phyloP scores from a whole-genome alignment of 768 basidiomycete genomes.

The Tulasnella calospora region DNA sequence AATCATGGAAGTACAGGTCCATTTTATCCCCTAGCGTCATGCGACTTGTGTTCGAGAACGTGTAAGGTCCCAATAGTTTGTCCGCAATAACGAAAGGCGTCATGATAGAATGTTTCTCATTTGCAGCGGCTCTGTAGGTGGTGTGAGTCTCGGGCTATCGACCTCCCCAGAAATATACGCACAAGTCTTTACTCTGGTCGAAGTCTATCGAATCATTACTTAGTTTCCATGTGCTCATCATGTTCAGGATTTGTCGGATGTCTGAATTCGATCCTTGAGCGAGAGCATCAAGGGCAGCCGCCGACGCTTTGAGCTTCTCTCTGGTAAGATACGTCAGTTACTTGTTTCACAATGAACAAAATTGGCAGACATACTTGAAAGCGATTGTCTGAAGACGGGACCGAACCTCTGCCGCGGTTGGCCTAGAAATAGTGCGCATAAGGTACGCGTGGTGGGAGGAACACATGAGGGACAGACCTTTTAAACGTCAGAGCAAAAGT shows the following conservation, averaged over 20 bases:
- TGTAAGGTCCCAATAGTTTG: slow-evolving; percentile 84
- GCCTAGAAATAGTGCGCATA: slow-evolving; percentile 46
- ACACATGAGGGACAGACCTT: slow-evolving; percentile 48
- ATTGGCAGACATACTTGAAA: slow-evolving; percentile 62
- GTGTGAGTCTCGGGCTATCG: neutral
- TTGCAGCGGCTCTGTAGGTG: slow-evolving; percentile 63
- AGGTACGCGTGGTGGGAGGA: neutral
- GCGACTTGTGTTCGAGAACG: slow-evolving; percentile 76
- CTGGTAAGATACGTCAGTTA: slow-evolving; percentile 38
- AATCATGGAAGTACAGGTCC: slow-evolving; percentile 95
- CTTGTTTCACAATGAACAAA: neutral
- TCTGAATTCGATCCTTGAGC: slow-evolving; percentile 86
- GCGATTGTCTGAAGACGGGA: slow-evolving; percentile 83
- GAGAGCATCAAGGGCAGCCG: slow-evolving; percentile 88
- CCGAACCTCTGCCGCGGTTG: slow-evolving; percentile 66
- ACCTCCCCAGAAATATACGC: slow-evolving; percentile 35
- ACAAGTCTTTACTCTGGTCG: slow-evolving; percentile 90
- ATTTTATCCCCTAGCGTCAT: slow-evolving; percentile 87
- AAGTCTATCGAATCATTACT: slow-evolving; percentile 76
- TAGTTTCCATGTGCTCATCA: slow-evolving; percentile 97
- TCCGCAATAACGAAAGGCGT: slow-evolving; percentile 90
- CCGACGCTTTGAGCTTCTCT: slow-evolving; percentile 89
- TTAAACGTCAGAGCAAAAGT: slow-evolving; percentile 73
- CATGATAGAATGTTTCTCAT: slow-evolving; percentile 87
- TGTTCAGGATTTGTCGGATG: slow-evolving; percentile 94